phyloP scores from a whole-genome alignment of 257 asterid species.

The Mentha longifolia region DNA sequence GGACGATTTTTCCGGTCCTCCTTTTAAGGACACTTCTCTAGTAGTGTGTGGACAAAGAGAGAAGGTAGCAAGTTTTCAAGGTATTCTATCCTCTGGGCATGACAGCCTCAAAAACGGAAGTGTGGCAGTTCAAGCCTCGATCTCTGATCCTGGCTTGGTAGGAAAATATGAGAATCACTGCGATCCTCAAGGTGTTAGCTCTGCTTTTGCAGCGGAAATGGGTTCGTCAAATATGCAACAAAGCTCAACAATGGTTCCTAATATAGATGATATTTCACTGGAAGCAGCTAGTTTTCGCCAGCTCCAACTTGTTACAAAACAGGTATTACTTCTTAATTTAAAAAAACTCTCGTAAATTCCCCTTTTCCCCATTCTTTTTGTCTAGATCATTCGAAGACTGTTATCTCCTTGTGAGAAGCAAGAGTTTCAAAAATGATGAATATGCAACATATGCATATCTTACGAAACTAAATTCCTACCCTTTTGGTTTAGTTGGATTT shows the following conservation, averaged over 20 bases:
- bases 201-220: conserved; percentile 43
- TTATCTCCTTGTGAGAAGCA: neutral
- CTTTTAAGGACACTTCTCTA: conserved; percentile 41
- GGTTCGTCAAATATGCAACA: conserved; percentile 55
- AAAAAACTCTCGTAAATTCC: neutral
- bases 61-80: conserved; percentile 29
- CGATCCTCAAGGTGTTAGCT: conserved; percentile 47
- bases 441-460: neutral
- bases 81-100: conserved; percentile 30
- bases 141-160: conserved; percentile 38
- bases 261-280: conserved; percentile 51
- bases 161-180: conserved; percentile 44
- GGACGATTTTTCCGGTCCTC: conserved; percentile 41
- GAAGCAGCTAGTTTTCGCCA: conserved; percentile 70
- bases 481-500: conserved; percentile 71
- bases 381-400: neutral
- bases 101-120: conserved; percentile 30
- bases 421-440: neutral
- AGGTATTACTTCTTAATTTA: conserved; percentile 45
- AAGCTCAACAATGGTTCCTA: conserved; percentile 44
- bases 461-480: conserved; percentile 9
- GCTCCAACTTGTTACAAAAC: conserved; percentile 71
- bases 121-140: conserved; percentile 37
- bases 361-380: neutral
- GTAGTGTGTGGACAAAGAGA: conserved; percentile 41